Percentiles rank a stretch among this genome's conserved stretches.
phyloP scores from a whole-genome alignment of 163 green algal species.

The Scenedesmus sp. region DNA sequence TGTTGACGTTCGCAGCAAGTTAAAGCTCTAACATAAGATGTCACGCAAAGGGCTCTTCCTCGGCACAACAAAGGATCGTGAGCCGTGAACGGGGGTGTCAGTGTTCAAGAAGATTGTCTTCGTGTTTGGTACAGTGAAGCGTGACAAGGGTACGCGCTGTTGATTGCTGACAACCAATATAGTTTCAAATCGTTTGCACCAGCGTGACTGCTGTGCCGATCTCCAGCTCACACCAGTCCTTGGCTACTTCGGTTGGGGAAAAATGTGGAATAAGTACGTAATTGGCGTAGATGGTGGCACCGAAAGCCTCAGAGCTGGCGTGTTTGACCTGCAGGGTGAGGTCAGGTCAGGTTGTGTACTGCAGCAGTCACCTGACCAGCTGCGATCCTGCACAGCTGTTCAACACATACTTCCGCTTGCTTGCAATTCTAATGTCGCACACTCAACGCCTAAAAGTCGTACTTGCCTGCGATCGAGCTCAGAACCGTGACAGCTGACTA shows the following conservation, averaged over 20 bases:
- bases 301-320: conserved; percentile 71
- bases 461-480: neutral
- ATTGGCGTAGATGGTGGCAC: conserved; percentile 79
- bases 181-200: neutral
- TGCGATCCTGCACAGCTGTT: neutral
- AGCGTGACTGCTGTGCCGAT: neutral
- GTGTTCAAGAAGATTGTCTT: neutral
- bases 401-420: neutral
- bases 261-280: conserved; percentile 55
- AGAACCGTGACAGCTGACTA: neutral
- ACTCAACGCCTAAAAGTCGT: neutral
- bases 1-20: neutral
- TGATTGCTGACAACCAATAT: neutral
- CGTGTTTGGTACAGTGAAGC: neutral
- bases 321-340: conserved; percentile 73
- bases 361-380: neutral
- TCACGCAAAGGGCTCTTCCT: neutral
- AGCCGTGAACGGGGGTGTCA: neutral
- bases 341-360: neutral
- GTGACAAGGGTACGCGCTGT: neutral
- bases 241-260: neutral
- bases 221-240: neutral
- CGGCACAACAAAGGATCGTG: neutral
- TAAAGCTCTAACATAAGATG: neutral
- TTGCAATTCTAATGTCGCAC: neutral